phyloP scores from a whole-genome alignment of 192 early-diverging fungal genomes.

The Radiomyces spectabilis region DNA sequence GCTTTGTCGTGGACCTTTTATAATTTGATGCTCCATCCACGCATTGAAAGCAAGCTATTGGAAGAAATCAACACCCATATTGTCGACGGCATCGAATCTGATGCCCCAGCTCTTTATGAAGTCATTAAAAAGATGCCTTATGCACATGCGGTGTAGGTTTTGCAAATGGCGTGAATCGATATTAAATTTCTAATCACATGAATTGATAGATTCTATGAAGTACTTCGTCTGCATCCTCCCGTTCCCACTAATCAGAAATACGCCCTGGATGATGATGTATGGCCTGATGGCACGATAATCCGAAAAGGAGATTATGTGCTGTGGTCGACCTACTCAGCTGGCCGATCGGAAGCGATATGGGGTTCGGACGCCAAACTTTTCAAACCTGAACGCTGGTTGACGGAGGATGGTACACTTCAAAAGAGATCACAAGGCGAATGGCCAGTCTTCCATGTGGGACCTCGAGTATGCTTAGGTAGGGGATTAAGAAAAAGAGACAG shows the following conservation, averaged over 20 bases:
- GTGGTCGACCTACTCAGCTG: conserved; percentile 34
- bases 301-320: conserved; percentile 36
- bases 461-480: conserved; percentile 32
- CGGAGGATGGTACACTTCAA: conserved; percentile 17
- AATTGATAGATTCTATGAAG: conserved; percentile 19
- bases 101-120: conserved; percentile 17
- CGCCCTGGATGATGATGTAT: conserved; percentile 38
- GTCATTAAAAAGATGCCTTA: conserved; percentile 25
- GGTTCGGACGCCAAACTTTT: conserved; percentile 40
- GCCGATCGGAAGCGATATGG: conserved; percentile 35
- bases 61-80: conserved; percentile 26
- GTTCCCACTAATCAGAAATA: conserved; percentile 44
- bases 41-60: conserved; percentile 28
- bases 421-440: conserved; percentile 31
- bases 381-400: conserved; percentile 40
- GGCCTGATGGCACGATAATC: conserved; percentile 43
- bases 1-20: conserved; percentile 45
- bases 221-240: conserved; percentile 33
- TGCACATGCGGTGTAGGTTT: conserved; percentile 21
- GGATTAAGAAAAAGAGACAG: background rate
- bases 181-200: too few species aligned
- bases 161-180: too few species aligned
- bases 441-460: conserved; percentile 47
- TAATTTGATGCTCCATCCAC: conserved; percentile 26
- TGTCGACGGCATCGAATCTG: conserved; percentile 7